Percentiles rank a stretch among this genome's conserved stretches.
These are phyloP conservation scores for Vanrija sp. DNA, from an alignment of 1,284 basidiomycete genomes.

Conservation along the genomic window DNA sequence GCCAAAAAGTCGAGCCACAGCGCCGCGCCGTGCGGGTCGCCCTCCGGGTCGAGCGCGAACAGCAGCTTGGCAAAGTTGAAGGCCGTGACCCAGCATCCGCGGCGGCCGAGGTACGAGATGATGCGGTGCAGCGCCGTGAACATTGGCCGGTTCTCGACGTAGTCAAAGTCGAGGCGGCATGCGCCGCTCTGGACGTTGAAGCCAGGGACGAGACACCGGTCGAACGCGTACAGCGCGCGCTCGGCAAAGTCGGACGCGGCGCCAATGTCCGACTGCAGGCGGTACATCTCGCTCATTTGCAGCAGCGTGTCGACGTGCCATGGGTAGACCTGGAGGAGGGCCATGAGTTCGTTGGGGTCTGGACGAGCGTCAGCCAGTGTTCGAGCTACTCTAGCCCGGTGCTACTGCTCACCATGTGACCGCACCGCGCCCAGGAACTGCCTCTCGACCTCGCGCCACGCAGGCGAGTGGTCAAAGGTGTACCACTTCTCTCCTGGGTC, in stretches of 20 bases:
- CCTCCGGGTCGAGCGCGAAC: constrained; percentile 72
- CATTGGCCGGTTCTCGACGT: constrained; percentile 48
- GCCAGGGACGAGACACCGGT: constrained; percentile 74
- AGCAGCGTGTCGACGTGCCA: constrained; percentile 90
- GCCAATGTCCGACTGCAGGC: constrained; percentile 79
- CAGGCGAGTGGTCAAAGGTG: constrained; percentile 77
- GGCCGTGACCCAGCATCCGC: constrained; percentile 79
- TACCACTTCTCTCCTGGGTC: constrained; percentile 67
- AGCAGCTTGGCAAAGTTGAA: constrained; percentile 83
- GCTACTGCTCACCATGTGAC: constrained; percentile 61
- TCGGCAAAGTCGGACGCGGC: constrained; percentile 80
- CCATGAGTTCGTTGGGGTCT: constrained; percentile 53
- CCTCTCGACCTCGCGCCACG: constrained; percentile 72
- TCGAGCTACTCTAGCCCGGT: background rate
- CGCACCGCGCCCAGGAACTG: constrained; percentile 74
- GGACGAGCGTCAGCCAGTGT: too few relatives aligned
- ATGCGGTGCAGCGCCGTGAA: constrained; percentile 66
- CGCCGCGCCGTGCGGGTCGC: constrained; percentile 77
- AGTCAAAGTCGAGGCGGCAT: constrained; percentile 78
- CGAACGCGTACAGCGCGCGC: constrained; percentile 81
- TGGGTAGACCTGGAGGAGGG: constrained; percentile 52
- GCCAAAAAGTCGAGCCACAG: constrained; percentile 82
- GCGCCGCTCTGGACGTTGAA: constrained; percentile 75
- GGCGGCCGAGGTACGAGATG: constrained; percentile 74
- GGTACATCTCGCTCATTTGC: constrained; percentile 70